These are phyloP conservation scores for Colletotrichum kahawae DNA, from an alignment of 2,329 filamentous ascomycete species.

Conservation along the genomic window DNA sequence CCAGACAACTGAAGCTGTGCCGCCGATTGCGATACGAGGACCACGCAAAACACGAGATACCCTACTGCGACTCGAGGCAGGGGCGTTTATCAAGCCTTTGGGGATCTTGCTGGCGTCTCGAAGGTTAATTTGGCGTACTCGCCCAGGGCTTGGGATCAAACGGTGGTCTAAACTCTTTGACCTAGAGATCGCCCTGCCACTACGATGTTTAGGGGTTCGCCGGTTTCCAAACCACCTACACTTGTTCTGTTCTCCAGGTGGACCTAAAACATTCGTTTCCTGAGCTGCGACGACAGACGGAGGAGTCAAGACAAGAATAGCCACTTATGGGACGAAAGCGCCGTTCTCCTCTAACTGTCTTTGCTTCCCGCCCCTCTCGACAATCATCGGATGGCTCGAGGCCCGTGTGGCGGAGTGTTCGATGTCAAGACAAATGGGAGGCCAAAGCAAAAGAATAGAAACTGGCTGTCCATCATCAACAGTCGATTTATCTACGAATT, in stretches of 20 bases:
- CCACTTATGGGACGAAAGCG: slow-evolving; percentile 12
- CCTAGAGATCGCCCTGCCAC: background rate
- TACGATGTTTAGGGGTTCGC: slow-evolving; percentile 9
- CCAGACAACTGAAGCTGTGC: background rate
- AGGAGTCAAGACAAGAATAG: slow-evolving; percentile 12
- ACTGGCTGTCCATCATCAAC: background rate
- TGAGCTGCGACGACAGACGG: background rate
- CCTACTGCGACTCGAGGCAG: background rate
- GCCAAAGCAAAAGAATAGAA: background rate
- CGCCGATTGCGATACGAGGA: background rate
- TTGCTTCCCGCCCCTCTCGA: background rate
- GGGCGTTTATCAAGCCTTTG: background rate
- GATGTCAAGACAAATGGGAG: background rate
- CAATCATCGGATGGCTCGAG: background rate
- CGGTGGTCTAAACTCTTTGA: slow-evolving; percentile 14
- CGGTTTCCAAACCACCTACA: slow-evolving; percentile 4
- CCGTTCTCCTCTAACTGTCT: background rate
- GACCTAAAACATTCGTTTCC: background rate
- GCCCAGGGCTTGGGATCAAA: slow-evolving; percentile 15
- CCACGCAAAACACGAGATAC: background rate
- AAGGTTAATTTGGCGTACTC: slow-evolving; percentile 5
- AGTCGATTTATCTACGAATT: background rate
- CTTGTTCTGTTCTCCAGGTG: background rate
- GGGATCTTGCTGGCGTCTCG: slow-evolving; percentile 10
- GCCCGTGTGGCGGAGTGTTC: background rate